Base-by-base conservation (phyloP, 768 basidiomycete species). In the Trametes sanguinea region DNA sequence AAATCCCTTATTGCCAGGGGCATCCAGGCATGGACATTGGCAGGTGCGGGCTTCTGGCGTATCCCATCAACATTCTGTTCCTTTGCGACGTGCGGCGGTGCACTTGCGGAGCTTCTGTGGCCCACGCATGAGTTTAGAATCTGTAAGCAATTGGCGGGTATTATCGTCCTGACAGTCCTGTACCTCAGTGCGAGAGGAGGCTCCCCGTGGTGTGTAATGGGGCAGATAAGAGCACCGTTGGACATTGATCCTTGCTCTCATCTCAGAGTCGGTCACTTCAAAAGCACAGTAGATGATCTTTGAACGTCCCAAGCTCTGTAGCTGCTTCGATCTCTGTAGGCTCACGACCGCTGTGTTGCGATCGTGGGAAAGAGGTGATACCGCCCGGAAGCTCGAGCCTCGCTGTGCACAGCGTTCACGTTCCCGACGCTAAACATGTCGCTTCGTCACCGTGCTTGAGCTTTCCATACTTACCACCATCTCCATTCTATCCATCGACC, bases 301-400 rank as follows among this genome's bases (percentile, higher is more conserved):
- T 22, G 1, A 6, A 1, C 35, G 11, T 37, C 35, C 2, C 35
- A 11, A 37, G 39, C 39, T 37, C 29, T 40, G 42, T 39, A 42
- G 27, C 40, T 16, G 47, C 54, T 51, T 45, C 35, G 42, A 59
- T 44, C 40, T 51, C 40, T 37, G 16, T 6, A 43, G 52, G 52
- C 27, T 33, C 6, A 42, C 57, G 57, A 59, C 57, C 57, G 42
- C 50, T 27, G 44, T 58, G 46, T 40, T 57, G 43, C 6, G 52
- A 57, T 51, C 62, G 62, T 63, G 62, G 53, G 62, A 63, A 63
- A 59, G 57, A 13, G 40, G 40, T 16, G 22, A 46, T 59, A 55
- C 57, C 57, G 62, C 62, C 53, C 51, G 42, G 22, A 22, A 59
- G 39, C 43, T 44, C 56, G 54, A 37, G 35, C 1, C 42, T 45